These are phyloP conservation scores for Ilyonectria sp. DNA, from an alignment of 2,329 filamentous ascomycete genomes.

Conservation along the genomic window DNA sequence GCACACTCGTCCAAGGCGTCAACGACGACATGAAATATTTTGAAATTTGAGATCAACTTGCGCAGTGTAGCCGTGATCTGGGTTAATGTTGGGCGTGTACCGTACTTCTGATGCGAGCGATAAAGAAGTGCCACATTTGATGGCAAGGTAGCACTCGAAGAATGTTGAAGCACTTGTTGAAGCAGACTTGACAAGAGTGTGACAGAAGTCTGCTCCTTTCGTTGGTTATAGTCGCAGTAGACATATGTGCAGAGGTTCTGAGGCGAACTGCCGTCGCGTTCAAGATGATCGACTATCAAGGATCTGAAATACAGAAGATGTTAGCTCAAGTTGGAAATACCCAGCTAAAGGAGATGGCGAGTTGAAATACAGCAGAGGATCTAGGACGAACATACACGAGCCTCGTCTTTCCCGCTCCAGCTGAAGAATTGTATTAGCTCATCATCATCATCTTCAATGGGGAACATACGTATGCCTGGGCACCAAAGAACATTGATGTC, in stretches of 20 bases:
- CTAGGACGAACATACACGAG: no score
- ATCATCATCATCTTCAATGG: no score
- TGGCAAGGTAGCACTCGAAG: background rate
- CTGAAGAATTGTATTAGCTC: no score
- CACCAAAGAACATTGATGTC: no score
- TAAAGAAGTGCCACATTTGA: background rate
- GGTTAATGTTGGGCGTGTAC: background rate
- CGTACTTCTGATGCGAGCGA: background rate
- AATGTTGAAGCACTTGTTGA: slow-evolving; percentile 2
- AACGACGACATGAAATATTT: no score
- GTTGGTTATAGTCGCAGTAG: slow-evolving; percentile 9
- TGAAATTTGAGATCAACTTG: background rate
- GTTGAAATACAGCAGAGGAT: no score
- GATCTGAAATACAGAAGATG: background rate
- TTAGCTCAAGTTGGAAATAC: no score
- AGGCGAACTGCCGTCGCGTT: background rate
- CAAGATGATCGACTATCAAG: slow-evolving; percentile 1
- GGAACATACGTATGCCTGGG: no score
- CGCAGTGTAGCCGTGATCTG: background rate
- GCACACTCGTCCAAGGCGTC: no score
- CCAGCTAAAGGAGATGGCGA: no score
- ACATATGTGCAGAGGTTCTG: background rate
- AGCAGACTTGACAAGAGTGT: slow-evolving; percentile 1
- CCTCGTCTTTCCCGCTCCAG: no score
- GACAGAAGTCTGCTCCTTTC: background rate